Percentiles rank a stretch among this genome's conserved stretches.
These are phyloP conservation scores for Tubosaeta sp. DNA, from an alignment of 768 basidiomycete genomes.

Conservation along the genomic window DNA sequence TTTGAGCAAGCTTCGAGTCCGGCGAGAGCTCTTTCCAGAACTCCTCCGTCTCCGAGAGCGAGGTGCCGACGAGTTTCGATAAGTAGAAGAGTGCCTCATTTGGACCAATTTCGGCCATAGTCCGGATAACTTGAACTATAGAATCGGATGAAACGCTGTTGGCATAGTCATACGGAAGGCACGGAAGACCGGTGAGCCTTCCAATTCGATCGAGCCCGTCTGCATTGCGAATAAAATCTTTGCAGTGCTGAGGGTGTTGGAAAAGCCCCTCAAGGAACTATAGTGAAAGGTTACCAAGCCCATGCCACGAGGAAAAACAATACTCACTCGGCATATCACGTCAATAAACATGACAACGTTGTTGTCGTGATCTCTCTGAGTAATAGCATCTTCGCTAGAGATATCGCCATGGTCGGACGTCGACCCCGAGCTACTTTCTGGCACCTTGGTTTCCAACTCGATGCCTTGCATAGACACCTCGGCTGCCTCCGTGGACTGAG, in stretches of 20 bases:
- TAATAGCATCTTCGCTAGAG: conserved; percentile 31
- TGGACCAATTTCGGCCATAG: conserved; percentile 84
- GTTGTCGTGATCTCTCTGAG: conserved; percentile 64
- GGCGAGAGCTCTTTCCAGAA: conserved; percentile 61
- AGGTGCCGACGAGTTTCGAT: conserved; percentile 62
- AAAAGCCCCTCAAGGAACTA: conserved; percentile 94
- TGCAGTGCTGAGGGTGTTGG: conserved; percentile 85
- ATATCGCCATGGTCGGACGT: conserved; percentile 16
- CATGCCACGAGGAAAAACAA: neutral
- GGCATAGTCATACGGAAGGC: conserved; percentile 85
- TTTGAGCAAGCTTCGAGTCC: conserved; percentile 58
- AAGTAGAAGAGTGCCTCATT: conserved; percentile 70
- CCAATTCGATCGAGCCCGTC: conserved; percentile 74
- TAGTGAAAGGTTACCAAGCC: neutral
- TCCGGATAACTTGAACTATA: conserved; percentile 82
- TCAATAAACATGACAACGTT: conserved; percentile 74
- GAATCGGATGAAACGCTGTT: conserved; percentile 83
- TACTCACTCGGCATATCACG: conserved; percentile 66
- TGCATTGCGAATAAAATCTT: conserved; percentile 76
- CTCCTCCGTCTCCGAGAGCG: conserved; percentile 61
- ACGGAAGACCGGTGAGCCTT: conserved; percentile 75
- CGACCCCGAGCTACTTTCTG: conserved; percentile 18
- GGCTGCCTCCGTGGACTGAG: conserved; percentile 13
- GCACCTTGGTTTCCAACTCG: conserved; percentile 15
- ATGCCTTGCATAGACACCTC: conserved; percentile 52